Evolutionary conservation across 2,329 filamentous ascomycete genomes (phyloP).

Genomic region (Sporothrix pallida): DNA sequence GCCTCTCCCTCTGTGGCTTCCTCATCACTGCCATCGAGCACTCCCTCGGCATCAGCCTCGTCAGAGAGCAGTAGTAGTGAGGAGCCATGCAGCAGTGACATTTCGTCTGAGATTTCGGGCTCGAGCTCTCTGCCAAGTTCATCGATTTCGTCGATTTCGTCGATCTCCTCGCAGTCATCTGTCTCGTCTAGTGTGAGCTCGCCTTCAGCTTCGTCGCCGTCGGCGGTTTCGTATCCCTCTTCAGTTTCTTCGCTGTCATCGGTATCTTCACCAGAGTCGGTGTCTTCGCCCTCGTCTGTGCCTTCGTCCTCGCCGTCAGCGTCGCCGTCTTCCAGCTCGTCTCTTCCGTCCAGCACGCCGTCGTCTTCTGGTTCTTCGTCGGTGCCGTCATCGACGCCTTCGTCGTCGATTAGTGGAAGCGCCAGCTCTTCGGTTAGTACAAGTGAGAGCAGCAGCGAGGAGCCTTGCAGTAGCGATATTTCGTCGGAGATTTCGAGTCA

Average conservation of each 20-base stretch:
- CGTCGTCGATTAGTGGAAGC: background rate
- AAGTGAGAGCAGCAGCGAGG: background rate
- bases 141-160: background rate
- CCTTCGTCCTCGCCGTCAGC: background rate
- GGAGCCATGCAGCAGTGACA: background rate
- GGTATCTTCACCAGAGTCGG: background rate
- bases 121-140: background rate
- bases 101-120: no score
- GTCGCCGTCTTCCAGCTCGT: background rate
- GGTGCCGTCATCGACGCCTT: background rate
- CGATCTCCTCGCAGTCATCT: background rate
- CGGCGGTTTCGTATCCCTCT: no score
- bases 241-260: background rate
- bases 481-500: background rate
- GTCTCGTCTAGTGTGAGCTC: background rate
- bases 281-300: background rate
- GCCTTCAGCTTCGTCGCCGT: no score
- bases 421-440: no score
- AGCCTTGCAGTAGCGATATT: background rate
- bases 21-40: conserved; percentile 2
- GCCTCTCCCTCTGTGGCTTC: no score
- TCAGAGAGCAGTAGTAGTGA: background rate
- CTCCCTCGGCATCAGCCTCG: background rate
- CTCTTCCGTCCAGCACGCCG: background rate
- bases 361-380: background rate